A percentile compares a stretch with the other conserved stretches of the same genome.
phyloP scores from a whole-genome alignment of 2,329 filamentous ascomycete species.

The Fusarium euwallaceae region DNA sequence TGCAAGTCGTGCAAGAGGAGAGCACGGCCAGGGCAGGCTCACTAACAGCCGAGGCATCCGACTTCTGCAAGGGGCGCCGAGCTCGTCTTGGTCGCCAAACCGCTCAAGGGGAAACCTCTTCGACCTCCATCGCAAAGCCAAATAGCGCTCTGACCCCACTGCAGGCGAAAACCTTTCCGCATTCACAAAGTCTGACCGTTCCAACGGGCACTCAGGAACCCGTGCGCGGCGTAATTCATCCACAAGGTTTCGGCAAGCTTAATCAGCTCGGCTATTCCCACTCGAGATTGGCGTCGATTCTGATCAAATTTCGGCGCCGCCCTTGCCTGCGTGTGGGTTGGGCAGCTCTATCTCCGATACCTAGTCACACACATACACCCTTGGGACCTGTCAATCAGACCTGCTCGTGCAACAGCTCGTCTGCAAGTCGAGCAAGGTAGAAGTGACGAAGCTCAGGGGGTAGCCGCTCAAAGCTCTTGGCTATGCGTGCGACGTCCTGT shows the following conservation, averaged over 20 bases:
- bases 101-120: background rate
- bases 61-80: slow-evolving; percentile 38
- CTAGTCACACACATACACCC: background rate
- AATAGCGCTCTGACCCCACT: slow-evolving; percentile 18
- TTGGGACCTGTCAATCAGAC: slow-evolving; percentile 10
- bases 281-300: slow-evolving; percentile 3
- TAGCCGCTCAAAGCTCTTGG: slow-evolving; percentile 72
- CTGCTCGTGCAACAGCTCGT: slow-evolving; percentile 67
- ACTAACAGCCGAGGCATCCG: slow-evolving; percentile 21
- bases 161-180: slow-evolving; percentile 5
- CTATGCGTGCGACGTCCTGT: slow-evolving; percentile 77
- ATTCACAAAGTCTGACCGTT: slow-evolving; percentile 7
- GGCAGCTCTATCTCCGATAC: background rate
- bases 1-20: background rate
- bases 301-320: background rate
- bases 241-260: slow-evolving; percentile 2
- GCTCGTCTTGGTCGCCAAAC: background rate
- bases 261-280: background rate
- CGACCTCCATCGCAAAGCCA: slow-evolving; percentile 6
- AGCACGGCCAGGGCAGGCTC: background rate
- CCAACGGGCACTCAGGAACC: slow-evolving; percentile 3
- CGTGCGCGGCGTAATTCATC: background rate
- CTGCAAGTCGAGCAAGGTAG: slow-evolving; percentile 79
- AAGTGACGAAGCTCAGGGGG: slow-evolving; percentile 78
- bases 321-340: background rate